Evolutionary conservation across 768 basidiomycete genomes (phyloP).

Genomic region (Russula sp.): DNA sequence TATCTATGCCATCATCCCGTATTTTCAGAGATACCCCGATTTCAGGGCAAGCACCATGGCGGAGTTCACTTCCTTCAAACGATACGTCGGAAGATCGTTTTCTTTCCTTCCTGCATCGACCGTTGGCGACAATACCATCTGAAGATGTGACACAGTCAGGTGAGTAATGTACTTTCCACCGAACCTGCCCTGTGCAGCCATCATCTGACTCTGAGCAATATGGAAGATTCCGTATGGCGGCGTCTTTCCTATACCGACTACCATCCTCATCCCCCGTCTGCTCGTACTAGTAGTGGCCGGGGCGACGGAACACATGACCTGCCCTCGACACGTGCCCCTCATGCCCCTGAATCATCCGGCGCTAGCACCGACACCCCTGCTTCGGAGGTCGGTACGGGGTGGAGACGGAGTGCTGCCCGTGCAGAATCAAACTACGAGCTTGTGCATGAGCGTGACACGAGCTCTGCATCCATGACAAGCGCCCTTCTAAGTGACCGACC

Average conservation of each 20-base stretch:
- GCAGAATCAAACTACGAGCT: slow-evolving; percentile 12
- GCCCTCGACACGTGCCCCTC: slow-evolving; percentile 6
- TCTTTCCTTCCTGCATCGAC: slow-evolving; percentile 3
- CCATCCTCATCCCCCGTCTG: not conserved
- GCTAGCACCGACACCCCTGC: not conserved
- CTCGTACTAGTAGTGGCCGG: slow-evolving; percentile 1
- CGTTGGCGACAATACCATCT: not conserved
- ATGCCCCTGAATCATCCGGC: slow-evolving; percentile 1
- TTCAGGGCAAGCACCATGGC: slow-evolving; percentile 17
- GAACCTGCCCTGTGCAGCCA: not conserved
- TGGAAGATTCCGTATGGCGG: slow-evolving; percentile 6
- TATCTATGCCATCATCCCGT: slow-evolving; percentile 8
- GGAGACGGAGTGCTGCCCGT: slow-evolving; percentile 16
- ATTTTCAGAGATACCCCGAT: slow-evolving; percentile 7
- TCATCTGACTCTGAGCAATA: slow-evolving; percentile 1
- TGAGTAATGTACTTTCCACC: not conserved
- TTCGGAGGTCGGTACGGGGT: slow-evolving; percentile 6
- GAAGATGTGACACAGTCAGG: slow-evolving; percentile 10
- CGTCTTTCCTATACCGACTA: slow-evolving; percentile 4
- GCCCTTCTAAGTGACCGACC: slow-evolving; percentile 2
- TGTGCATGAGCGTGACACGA: slow-evolving; percentile 10
- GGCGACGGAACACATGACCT: slow-evolving; percentile 2
- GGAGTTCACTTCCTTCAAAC: slow-evolving; percentile 2
- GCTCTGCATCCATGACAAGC: not conserved
- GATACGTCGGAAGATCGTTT: slow-evolving; percentile 8